phyloP scores from a whole-genome alignment of 768 basidiomycete species.

The Fistulinella prunicolor region DNA sequence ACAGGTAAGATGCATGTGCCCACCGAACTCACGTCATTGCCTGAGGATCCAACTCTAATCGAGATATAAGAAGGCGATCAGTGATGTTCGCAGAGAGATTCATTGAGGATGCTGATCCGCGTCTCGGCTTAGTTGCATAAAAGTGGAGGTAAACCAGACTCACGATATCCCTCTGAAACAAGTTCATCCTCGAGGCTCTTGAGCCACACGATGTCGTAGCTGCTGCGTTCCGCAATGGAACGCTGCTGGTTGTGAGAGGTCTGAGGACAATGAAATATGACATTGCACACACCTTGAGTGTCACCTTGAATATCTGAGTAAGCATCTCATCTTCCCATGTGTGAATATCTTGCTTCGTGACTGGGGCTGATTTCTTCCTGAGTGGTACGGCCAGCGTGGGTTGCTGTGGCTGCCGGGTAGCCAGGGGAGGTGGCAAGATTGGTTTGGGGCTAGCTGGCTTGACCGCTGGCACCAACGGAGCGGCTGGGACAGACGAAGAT shows the following conservation, averaged over 20 bases:
- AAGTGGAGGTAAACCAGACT: not conserved
- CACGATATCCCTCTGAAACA: constrained; percentile 53
- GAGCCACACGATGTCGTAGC: constrained; percentile 78
- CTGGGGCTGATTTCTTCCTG: constrained; percentile 48
- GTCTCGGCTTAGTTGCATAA: not conserved
- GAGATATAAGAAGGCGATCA: constrained; percentile 79
- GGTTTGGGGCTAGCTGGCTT: constrained; percentile 38
- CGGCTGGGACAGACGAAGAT: constrained; percentile 6
- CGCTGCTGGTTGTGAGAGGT: constrained; percentile 38
- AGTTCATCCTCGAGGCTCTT: constrained; percentile 73
- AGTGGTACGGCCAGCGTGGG: constrained; percentile 33
- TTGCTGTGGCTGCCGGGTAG: constrained; percentile 30
- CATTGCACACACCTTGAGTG: constrained; percentile 61
- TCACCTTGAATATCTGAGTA: constrained; percentile 67
- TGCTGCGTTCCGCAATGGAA: constrained; percentile 54
- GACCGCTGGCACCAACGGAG: constrained; percentile 28
- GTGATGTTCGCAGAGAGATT: constrained; percentile 55
- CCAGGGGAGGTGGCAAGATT: constrained; percentile 18
- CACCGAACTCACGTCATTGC: constrained; percentile 57
- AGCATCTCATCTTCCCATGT: constrained; percentile 77
- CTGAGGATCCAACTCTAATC: constrained; percentile 77
- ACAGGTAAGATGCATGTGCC: not conserved
- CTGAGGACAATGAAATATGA: not conserved
- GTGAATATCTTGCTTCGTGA: constrained; percentile 49
- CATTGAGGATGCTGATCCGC: constrained; percentile 33